Percentiles rank a stretch among this genome's conserved stretches.
Evolutionary conservation across 441 rosid genomes (phyloP).

Genomic region (Croton setiger): DNA sequence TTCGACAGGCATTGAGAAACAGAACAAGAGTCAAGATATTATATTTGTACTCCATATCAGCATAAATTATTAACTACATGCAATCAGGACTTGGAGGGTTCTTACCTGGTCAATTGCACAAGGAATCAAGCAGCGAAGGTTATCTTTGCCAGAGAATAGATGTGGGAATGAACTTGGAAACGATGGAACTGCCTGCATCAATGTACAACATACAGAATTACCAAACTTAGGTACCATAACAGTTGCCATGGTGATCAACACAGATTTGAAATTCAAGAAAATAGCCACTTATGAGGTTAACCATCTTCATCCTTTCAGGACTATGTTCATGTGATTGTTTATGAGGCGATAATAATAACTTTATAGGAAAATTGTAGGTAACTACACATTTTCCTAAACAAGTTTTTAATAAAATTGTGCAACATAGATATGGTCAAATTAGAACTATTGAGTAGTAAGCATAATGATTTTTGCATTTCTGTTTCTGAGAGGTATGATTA

Average conservation of each 20-base stretch:
- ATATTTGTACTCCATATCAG: constrained; percentile 2
- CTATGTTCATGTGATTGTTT: not conserved
- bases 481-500: not conserved
- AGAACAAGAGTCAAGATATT: constrained; percentile 2
- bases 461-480: not conserved
- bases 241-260: not conserved
- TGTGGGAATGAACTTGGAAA: constrained; percentile 92
- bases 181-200: constrained; percentile 86
- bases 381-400: too few species aligned
- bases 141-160: constrained; percentile 60
- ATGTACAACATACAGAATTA: not conserved
- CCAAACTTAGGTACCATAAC: not conserved
- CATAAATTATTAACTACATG: not conserved
- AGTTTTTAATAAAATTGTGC: not conserved
- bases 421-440: not conserved
- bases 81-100: constrained; percentile 10
- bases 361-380: not conserved
- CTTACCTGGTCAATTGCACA: constrained; percentile 95
- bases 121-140: constrained; percentile 85
- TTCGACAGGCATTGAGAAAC: not conserved
- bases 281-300: not conserved
- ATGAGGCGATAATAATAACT: not conserved
- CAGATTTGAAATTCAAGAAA: not conserved
- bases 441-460: not conserved
- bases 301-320: constrained; percentile 4